Evolutionary conservation across 306 rosid species (phyloP), one percentile per base, ranked within the genome.

Genomic region (Gynostemma pentaphyllum): DNA sequence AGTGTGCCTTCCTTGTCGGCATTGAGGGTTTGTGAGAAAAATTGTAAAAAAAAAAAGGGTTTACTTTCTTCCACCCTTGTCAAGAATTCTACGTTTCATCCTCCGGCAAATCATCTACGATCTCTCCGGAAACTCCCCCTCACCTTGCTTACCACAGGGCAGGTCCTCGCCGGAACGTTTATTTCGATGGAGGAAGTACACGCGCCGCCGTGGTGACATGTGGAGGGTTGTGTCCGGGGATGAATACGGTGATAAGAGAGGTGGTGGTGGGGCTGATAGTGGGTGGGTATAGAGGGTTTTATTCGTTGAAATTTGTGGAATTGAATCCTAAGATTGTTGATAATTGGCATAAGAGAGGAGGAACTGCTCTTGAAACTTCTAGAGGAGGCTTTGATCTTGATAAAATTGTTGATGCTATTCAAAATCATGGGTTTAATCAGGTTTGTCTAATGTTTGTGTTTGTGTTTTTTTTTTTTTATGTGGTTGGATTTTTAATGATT

Each of bases 241-340:
- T 85, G 3, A 90, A 90, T 73, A 90, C 97, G 22, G 95, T 85
- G 21, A 79, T 87, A 42, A 69, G 97, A 67, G 97, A 90, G 80
- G 87, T 90, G 1, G 89, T 83, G 10, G 71, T 65, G 42, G 85
- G 79, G 45, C 74, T 83, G 21, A 24, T 90, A 50, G 70, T 68
- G 15, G 82, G 85, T 2, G 97, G 97, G 9, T 87, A 82, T 69
- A 78, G 90, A 10, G 97, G 97, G 0, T 90, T 90, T 57, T 83
- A 85, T 69, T 79, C 87, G 13, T 24, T 49, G 16, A 74, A 80
- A 7, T 72, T 82, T 4, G 46, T 78, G 44, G 62, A 53, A 59
- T 69, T 83, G 1, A 74, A 73, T 49, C 80, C 80, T 1, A 80
- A 70, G 24, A 32, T 74, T 11, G 88, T 85, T 47, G 69, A 64